phyloP scores from a whole-genome alignment of 2,329 filamentous ascomycete species.

The Pseudogymnoascus sp. region DNA sequence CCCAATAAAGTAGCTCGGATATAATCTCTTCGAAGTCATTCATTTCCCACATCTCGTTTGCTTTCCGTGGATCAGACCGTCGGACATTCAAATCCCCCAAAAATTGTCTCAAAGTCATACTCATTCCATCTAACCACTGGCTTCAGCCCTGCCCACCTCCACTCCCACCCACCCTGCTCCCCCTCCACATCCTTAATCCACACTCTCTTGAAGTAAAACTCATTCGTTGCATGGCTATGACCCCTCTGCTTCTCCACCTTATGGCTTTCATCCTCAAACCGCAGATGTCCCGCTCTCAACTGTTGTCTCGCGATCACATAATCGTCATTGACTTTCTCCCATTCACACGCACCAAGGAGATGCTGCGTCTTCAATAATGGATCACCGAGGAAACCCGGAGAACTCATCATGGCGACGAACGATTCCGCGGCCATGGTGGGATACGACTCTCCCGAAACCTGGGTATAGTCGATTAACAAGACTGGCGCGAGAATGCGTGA shows the following conservation, averaged over 20 bases:
- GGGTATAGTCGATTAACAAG: slow-evolving; percentile 60
- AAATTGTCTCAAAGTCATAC: slow-evolving; percentile 23
- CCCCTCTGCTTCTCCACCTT: slow-evolving; percentile 19
- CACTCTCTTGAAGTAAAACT: slow-evolving; percentile 21
- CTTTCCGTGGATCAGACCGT: neutral
- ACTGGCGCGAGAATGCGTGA: slow-evolving; percentile 52
- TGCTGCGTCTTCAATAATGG: slow-evolving; percentile 56
- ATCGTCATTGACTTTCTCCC: slow-evolving; percentile 49
- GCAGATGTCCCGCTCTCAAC: slow-evolving; percentile 53
- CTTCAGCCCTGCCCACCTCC: slow-evolving; percentile 25
- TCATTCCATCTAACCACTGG: slow-evolving; percentile 23
- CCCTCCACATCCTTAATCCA: slow-evolving; percentile 16
- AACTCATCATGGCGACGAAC: slow-evolving; percentile 53
- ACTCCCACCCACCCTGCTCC: slow-evolving; percentile 10
- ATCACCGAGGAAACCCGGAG: slow-evolving; percentile 50
- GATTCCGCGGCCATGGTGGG: slow-evolving; percentile 52
- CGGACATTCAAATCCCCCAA: slow-evolving; percentile 16
- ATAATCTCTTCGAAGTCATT: neutral
- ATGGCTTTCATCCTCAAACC: slow-evolving; percentile 20
- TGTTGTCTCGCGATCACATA: slow-evolving; percentile 54
- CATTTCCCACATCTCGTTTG: neutral
- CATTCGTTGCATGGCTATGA: slow-evolving; percentile 22
- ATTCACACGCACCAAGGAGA: slow-evolving; percentile 52
- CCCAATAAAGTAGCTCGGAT: neutral
- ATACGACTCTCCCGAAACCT: slow-evolving; percentile 53